phyloP scores from a whole-genome alignment of 2,329 filamentous ascomycete species.

The Trichoderma polysporum region DNA sequence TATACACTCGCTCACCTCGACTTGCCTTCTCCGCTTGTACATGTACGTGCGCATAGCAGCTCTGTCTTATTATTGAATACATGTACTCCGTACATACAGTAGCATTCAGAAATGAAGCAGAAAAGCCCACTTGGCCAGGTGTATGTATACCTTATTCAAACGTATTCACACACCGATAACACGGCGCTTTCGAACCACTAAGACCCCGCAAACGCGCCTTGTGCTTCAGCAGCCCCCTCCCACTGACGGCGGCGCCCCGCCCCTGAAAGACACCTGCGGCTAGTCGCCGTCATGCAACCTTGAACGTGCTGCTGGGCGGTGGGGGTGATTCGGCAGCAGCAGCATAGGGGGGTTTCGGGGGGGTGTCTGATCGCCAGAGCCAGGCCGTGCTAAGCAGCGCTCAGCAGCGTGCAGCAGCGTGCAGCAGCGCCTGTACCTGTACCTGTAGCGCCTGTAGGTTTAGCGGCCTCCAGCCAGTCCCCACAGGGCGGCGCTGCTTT shows the following conservation, averaged over 20 bases:
- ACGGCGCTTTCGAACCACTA: constrained; percentile 29
- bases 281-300: constrained; percentile 15
- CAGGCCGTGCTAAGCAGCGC: neutral
- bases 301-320: constrained; percentile 9
- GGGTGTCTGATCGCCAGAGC: neutral
- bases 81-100: too few species aligned
- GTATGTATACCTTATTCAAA: too few species aligned
- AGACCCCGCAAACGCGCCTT: constrained; percentile 32
- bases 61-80: too few species aligned
- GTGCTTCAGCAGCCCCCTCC: constrained; percentile 29
- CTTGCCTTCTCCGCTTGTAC: neutral
- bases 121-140: too few species aligned
- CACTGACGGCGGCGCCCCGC: constrained; percentile 20
- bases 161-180: neutral
- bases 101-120: neutral
- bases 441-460: neutral
- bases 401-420: neutral
- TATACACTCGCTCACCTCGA: neutral
- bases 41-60: neutral
- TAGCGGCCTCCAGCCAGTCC: neutral
- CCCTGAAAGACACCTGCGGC: constrained; percentile 11
- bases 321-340: constrained; percentile 12
- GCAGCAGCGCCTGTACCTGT: neutral
- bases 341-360: neutral
- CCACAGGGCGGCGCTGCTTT: constrained; percentile 1